Evolutionary conservation across 306 rosid genomes (phyloP).

Genomic region (Benincasa hispida): DNA sequence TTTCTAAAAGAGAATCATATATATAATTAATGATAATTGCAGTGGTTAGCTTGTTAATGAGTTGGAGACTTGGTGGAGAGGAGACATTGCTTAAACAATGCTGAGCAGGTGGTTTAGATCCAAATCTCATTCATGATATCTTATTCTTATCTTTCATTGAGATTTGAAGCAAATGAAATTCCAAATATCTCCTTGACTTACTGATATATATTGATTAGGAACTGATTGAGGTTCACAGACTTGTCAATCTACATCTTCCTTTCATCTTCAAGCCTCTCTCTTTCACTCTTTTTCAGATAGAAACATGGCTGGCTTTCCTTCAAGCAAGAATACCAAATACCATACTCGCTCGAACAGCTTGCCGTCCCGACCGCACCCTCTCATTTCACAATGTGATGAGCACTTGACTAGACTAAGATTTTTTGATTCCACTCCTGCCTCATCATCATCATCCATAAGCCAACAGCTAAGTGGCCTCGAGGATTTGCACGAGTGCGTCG

Average conservation of each 20-base stretch:
- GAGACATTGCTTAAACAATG: constrained; percentile 22
- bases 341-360: constrained; percentile 31
- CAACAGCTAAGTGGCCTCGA: constrained; percentile 19
- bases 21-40: not conserved
- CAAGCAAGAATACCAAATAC: constrained; percentile 20
- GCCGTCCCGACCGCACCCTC: constrained; percentile 36
- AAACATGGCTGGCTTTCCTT: constrained; percentile 25
- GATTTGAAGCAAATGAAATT: constrained; percentile 15
- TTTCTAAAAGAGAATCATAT: not conserved
- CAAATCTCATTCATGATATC: constrained; percentile 18
- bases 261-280: constrained; percentile 5
- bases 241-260: constrained; percentile 2
- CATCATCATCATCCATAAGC: constrained; percentile 17
- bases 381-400: constrained; percentile 28
- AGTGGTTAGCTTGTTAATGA: constrained; percentile 5
- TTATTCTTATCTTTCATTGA: not conserved
- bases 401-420: constrained; percentile 19
- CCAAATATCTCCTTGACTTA: constrained; percentile 16
- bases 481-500: constrained; percentile 32
- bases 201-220: not conserved
- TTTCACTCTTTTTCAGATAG: not conserved
- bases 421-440: constrained; percentile 7
- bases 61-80: constrained; percentile 19
- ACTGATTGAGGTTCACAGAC: not conserved
- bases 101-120: constrained; percentile 15